Conservation (phyloP, 208 protist genomes). For the Trichomonas tenax region DNA sequence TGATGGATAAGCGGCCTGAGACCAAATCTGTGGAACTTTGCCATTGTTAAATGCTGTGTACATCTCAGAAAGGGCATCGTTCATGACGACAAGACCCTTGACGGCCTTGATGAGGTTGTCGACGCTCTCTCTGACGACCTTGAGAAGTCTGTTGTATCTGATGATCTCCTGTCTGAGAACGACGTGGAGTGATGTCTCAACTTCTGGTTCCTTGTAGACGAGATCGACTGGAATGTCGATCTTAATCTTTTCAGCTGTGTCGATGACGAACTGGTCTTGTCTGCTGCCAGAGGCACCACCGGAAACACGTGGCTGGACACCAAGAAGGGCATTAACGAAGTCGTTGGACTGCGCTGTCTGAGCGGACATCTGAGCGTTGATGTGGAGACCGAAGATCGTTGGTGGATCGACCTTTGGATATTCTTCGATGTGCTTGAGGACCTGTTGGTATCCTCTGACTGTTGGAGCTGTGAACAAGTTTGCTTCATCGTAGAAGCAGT, state of each 20-base stretch:
- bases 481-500: conserved; percentile 48
- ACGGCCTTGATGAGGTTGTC: conserved; percentile 72
- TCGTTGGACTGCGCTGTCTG: conserved; percentile 55
- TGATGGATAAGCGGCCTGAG: conserved; percentile 60
- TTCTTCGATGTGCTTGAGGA: background rate
- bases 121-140: background rate
- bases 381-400: conserved; percentile 84
- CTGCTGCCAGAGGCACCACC: background rate
- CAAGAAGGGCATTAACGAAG: background rate
- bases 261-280: background rate
- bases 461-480: background rate
- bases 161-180: conserved; percentile 79
- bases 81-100: conserved; percentile 82
- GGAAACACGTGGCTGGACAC: background rate
- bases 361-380: conserved; percentile 76
- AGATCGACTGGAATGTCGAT: background rate
- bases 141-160: conserved; percentile 82
- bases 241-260: background rate
- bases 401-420: conserved; percentile 57
- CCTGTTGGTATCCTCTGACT: background rate
- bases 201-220: conserved; percentile 32
- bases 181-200: conserved; percentile 76
- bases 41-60: conserved; percentile 72
- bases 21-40: conserved; percentile 77
- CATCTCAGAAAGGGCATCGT: conserved; percentile 74